Percentiles rank a stretch among this genome's conserved stretches.
Evolutionary conservation across 2,329 filamentous ascomycete species (phyloP).

Genomic region (Aciculosporium take): DNA sequence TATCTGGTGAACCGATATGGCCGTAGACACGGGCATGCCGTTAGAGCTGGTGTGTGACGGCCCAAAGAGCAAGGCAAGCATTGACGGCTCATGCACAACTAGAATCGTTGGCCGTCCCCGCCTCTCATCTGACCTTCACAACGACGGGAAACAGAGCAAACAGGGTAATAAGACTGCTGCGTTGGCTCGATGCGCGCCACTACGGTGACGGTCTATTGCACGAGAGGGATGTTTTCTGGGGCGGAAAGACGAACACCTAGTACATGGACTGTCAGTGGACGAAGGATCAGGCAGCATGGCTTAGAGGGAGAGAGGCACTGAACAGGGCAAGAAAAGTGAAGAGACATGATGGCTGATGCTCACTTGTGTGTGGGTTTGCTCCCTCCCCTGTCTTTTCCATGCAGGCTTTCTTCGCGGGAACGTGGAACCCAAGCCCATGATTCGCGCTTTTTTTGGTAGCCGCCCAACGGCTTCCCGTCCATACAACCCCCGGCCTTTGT

Average conservation of each 20-base stretch:
- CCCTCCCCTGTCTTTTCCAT: too few relatives aligned
- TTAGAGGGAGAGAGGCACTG: not conserved
- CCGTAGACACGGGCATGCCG: not conserved
- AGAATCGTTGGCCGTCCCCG: not conserved
- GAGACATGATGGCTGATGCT: not conserved
- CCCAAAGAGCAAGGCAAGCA: not conserved
- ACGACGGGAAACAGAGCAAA: too few relatives aligned
- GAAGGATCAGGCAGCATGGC: not conserved
- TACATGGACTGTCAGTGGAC: not conserved
- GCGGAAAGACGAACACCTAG: not conserved
- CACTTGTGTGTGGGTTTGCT: too few relatives aligned
- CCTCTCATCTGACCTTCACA: not conserved
- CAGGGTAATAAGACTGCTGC: too few relatives aligned
- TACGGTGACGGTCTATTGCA: too few relatives aligned
- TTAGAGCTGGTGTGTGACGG: not conserved
- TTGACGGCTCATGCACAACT: not conserved
- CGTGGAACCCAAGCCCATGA: not conserved
- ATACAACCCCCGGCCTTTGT: not conserved
- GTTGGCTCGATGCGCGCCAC: not conserved
- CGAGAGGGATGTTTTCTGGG: not conserved
- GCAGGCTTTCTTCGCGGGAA: not conserved
- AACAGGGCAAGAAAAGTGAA: not conserved
- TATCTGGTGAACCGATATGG: not conserved
- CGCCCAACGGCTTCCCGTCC: not conserved
- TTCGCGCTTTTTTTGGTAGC: not conserved